Evolutionary conservation across 2,329 filamentous ascomycete genomes (phyloP), one percentile per base, ranked within the genome.

Genomic region (Colletotrichum tanaceti): DNA sequence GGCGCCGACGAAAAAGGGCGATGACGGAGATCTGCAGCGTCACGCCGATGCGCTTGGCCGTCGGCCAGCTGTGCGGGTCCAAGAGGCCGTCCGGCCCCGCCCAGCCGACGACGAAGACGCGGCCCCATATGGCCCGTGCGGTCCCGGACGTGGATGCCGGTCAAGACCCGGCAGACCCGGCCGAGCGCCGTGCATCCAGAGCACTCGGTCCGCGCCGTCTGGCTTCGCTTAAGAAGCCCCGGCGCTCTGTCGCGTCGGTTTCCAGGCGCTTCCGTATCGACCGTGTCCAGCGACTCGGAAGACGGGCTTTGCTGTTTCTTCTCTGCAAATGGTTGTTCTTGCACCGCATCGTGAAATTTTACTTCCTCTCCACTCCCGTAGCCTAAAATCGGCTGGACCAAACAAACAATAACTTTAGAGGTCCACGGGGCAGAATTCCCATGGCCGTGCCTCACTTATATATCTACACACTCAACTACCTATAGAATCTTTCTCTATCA

Each of bases 1-100:
- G 1, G 82, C 78, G 4, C 82, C 82, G 0, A 87, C 84, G 0
- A 85, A 80, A 35, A 85, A n/a, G 82, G 0, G 80, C 85, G 38
- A 89, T 84, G 2, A 77, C 60, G 0, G 81, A 80, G 4, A 85
- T 80, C 16, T 83, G 75, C 0, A 83, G 58, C 0, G 82, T 84
- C 1, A 78, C 78, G 5, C 75, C 72, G 5, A 83, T 71, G 1
- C 81, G 78, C 7, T 74, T 75, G 3, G 67, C 55, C n/a, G 83
- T 38, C 4, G 78, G 72, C 82, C 82, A 85, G 72, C 84, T 84
- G 11, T 79, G 78, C 18, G 83, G 83, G 63, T 84, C 79, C n/a
- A 81, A 70, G 1, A 75, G 75, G 67, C 84, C 82, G n/a, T 77
- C 71, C 2, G 77, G 77, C 2, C 75, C 77, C 65, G 73, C 75